These are phyloP conservation scores for Sporothrix inflata DNA, from an alignment of 2,329 filamentous ascomycete genomes.

Conservation along the genomic window DNA sequence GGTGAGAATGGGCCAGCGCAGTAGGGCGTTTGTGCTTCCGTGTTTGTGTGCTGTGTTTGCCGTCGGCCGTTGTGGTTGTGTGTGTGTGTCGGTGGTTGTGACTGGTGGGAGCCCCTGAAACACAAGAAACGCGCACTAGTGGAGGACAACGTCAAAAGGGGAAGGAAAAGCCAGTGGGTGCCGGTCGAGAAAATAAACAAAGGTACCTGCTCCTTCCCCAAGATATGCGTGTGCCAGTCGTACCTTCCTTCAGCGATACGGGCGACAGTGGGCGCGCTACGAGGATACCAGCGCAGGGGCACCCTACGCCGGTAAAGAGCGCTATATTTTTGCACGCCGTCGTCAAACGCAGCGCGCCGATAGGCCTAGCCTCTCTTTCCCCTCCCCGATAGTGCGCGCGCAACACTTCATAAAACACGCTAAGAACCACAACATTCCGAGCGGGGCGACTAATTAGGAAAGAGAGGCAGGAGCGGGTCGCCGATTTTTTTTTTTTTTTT, in stretches of 20 bases:
- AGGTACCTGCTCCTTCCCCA: not conserved
- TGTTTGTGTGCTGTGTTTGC: not conserved
- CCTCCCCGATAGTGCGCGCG: not conserved
- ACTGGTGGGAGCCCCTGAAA: slow-evolving; percentile 22
- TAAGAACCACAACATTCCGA: not conserved
- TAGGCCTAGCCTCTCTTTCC: not conserved
- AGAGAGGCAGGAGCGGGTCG: slow-evolving; percentile 13
- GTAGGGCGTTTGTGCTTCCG: slow-evolving; percentile 2
- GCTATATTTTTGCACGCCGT: slow-evolving; percentile 16
- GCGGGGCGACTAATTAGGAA: slow-evolving; percentile 8
- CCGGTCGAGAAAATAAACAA: not conserved
- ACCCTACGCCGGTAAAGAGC: not conserved
- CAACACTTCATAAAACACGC: slow-evolving; percentile 10
- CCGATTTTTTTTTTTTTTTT: not conserved
- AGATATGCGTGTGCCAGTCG: not conserved
- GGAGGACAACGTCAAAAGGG: not conserved
- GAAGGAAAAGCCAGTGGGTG: not conserved
- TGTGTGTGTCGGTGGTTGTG: not conserved
- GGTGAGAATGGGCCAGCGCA: not conserved
- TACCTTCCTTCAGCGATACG: not conserved
- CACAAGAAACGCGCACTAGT: slow-evolving; percentile 22
- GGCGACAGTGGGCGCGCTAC: not conserved
- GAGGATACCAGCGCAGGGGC: slow-evolving; percentile 1
- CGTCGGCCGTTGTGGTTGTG: not conserved
- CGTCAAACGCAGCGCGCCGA: not conserved